Base-by-base conservation (phyloP, 139 green algal genomes). In the Haematococcus sp. region DNA sequence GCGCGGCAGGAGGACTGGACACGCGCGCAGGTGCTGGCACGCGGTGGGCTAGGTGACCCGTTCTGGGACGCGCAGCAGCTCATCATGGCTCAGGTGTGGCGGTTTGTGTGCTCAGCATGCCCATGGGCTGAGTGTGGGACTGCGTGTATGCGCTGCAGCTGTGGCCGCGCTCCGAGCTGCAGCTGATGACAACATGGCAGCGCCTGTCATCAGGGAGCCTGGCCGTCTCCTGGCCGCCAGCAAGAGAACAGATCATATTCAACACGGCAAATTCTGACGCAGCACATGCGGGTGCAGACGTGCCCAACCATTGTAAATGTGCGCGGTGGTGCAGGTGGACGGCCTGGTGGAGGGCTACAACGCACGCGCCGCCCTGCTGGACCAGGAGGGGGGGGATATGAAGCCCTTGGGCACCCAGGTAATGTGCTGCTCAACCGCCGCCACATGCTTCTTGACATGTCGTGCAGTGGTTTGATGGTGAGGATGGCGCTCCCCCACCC, bases 61-160 rank as follows among this genome's bases (percentile, higher is more conserved):
- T 74, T 74, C 31, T 74, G 49, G 49, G 49, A 33, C 49, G 43
- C 43, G 19, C 49, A 63, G 51, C 7, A 27, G 31, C 68, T 65
- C 5, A 51, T 74, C 25, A 60, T 55, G 68, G 2, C 33, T 7
- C 68, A 74, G 51, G 68, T 74, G 49, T 22, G 68, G 5, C 31
- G 15, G 34, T n/a, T n/a, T n/a, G n/a, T n/a, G n/a, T n/a, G n/a
- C n/a, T n/a, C n/a, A n/a, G n/a, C n/a, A n/a, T n/a, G n/a, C n/a
- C n/a, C n/a, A n/a, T n/a, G 52, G 31, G 31, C 5, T 15, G 63
- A 13, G 63, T 52, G 20, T 3, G 20, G 35, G 58, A 20, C 11
- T 34, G 58, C 40, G 11, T 65, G 58, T 19, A 20, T 19, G 28
- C 7, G n/a, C 17, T 23, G 4, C 61, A 49, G 25, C 32, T 31